Percentiles rank a stretch among this genome's conserved stretches.
These are phyloP conservation scores for Rhodotorula sphaerocarpa DNA, from an alignment of 768 basidiomycete species.

Conservation along the genomic window DNA sequence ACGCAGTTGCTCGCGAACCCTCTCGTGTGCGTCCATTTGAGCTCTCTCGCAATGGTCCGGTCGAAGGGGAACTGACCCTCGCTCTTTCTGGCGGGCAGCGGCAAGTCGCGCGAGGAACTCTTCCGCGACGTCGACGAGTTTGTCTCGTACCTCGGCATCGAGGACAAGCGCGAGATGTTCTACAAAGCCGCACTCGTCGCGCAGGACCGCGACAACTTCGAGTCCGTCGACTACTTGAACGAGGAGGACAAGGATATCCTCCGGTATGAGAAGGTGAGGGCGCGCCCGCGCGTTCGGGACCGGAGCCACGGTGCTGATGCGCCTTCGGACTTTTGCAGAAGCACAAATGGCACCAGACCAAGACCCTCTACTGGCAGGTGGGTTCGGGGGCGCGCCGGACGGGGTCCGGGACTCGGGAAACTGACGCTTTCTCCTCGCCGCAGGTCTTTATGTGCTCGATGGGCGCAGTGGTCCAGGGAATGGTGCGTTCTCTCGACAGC, in stretches of 20 bases:
- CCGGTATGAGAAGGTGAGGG: slow-evolving; percentile 34
- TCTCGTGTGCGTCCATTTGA: not conserved
- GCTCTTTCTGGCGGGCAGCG: not conserved
- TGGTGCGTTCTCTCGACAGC: slow-evolving; percentile 2
- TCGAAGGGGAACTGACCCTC: too few species aligned
- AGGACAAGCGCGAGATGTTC: slow-evolving; percentile 44
- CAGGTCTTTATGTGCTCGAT: slow-evolving; percentile 27
- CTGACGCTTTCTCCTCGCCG: not conserved
- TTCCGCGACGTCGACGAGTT: slow-evolving; percentile 53
- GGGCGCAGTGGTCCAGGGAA: slow-evolving; percentile 36
- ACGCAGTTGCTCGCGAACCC: slow-evolving; percentile 7
- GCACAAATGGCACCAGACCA: slow-evolving; percentile 42
- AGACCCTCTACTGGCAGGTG: slow-evolving; percentile 37
- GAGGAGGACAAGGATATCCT: slow-evolving; percentile 40
- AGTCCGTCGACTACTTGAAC: slow-evolving; percentile 35
- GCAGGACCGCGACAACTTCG: slow-evolving; percentile 45
- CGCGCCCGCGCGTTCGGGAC: not conserved
- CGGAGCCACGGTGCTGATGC: too few species aligned
- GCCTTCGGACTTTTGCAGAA: not conserved
- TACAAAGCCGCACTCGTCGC: slow-evolving; percentile 68
- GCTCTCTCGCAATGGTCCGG: not conserved
- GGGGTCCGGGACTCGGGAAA: not conserved
- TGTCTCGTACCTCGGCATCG: slow-evolving; percentile 47
- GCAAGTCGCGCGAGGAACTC: slow-evolving; percentile 5
- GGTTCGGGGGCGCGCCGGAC: too few species aligned